These are phyloP conservation scores for Acer campestre DNA, from an alignment of 345 rosid genomes.

Conservation along the genomic window DNA sequence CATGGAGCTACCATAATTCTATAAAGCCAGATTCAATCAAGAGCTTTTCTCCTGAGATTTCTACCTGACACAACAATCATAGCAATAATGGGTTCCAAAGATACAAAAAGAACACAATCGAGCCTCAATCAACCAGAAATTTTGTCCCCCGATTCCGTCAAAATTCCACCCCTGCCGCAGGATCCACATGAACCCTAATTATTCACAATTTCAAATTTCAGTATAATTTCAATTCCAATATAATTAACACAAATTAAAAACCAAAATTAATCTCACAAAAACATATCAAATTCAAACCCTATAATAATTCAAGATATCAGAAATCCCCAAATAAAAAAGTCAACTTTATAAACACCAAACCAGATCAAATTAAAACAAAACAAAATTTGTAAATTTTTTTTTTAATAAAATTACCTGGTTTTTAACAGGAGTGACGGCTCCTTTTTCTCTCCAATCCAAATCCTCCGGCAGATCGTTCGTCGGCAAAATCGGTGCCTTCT, in stretches of 20 bases:
- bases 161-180: too few relatives aligned
- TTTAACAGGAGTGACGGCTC: conserved; percentile 79
- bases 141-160: too few relatives aligned
- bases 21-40: too few relatives aligned
- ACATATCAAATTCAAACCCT: background rate
- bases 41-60: too few relatives aligned
- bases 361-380: background rate
- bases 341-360: background rate
- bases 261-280: background rate
- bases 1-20: too few relatives aligned
- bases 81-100: too few relatives aligned
- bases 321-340: background rate
- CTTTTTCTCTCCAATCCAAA: conserved; percentile 97
- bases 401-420: conserved; percentile 57
- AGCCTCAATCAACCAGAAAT: too few relatives aligned
- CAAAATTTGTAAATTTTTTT: too few relatives aligned
- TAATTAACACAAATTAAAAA: background rate
- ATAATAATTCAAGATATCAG: background rate
- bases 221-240: background rate
- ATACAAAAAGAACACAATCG: too few relatives aligned
- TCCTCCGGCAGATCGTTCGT: conserved; percentile 71
- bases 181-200: conserved; percentile 94
- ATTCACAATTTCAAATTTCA: conserved; percentile 6
- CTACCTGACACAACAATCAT: too few relatives aligned
- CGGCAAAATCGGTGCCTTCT: conserved; percentile 82